Base-by-base conservation (phyloP, 768 basidiomycete species). In the Candolleomyces eurysporus region DNA sequence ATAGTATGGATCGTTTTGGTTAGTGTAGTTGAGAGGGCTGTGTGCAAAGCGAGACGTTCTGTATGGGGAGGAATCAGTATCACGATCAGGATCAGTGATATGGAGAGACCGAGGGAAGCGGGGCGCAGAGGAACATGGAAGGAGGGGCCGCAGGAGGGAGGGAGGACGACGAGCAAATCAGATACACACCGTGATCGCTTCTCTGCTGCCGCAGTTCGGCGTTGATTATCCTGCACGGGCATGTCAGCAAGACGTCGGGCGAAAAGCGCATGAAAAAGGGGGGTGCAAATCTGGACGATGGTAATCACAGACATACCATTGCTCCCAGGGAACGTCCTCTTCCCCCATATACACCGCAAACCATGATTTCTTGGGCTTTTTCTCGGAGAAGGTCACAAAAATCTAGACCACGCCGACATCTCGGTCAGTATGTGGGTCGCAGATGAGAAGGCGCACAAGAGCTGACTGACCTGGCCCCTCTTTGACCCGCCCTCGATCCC, bases 311-410 rank as follows among this genome's bases (percentile, higher is more conserved):
- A 58, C 77, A 6, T 13, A 91, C 92, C 92, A 94, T 73, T 91
- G 86, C 70, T 94, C 92, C 92, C 92, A 94, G 57, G 91, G 85
- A 14, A 92, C 84, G 26, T 93, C 90, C 69, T 94, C 92, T 74
- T 94, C 89, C 1, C 82, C 87, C 65, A 81, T 78, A 45, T 86
- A 86, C 11, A 84, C 83, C 56, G 82, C 82, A 66, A 92, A 90
- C 91, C 91, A 92, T 16, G 84, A 82, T 72, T 91, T 93, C 73
- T 87, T 89, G 10, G 84, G 83, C 52, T 84, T 82, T 70, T 87
- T 90, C 70, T 92, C 91, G 2, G 90, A 89, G 63, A 94, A 85
- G 0, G 87, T 91, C 19, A 93, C 82, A 10, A 81, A 71, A 36
- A 94, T 87, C 92, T 90, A 56, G 13, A 39, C 40, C 54, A 55